Conservation (phyloP, 2,329 filamentous ascomycete species). For the Aureobasidium vineae region DNA sequence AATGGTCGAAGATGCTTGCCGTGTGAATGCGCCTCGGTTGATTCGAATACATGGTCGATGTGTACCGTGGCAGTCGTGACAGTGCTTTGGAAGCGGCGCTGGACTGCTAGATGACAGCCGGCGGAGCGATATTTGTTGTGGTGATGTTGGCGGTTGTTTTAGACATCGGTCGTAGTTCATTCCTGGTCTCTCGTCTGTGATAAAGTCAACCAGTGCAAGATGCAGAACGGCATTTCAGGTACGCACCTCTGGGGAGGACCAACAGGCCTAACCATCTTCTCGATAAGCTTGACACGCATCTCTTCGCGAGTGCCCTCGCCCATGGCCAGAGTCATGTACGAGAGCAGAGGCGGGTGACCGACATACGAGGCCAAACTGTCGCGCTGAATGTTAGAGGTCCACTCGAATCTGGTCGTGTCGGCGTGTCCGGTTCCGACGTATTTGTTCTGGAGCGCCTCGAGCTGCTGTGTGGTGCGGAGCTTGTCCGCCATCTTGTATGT, state of each 20-base stretch:
- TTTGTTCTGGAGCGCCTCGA: conserved; percentile 92
- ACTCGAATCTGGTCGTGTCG: conserved; percentile 97
- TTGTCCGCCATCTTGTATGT: conserved; percentile 71
- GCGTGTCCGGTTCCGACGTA: conserved; percentile 95
- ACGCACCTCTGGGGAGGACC: conserved; percentile 62
- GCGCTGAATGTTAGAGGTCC: conserved; percentile 91
- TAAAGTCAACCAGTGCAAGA: neutral
- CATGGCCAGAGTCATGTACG: conserved; percentile 86
- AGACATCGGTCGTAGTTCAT: neutral
- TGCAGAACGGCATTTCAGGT: neutral
- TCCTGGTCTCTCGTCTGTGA: conserved; percentile 21
- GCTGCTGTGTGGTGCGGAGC: conserved; percentile 94
- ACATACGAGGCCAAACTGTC: conserved; percentile 88
- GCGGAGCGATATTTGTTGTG: neutral
- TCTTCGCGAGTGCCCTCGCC: conserved; percentile 75
- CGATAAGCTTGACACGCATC: conserved; percentile 74
- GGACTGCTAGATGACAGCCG: neutral
- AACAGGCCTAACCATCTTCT: conserved; percentile 66
- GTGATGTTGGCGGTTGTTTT: neutral
- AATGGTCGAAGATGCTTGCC: neutral
- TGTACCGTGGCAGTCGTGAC: conserved; percentile 9
- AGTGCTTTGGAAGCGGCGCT: conserved; percentile 14
- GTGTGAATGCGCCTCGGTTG: neutral
- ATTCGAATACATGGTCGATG: no score
- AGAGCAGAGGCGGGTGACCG: conserved; percentile 82